A percentile compares a stretch with the other conserved stretches of the same genome.
These are phyloP conservation scores for Talaromyces islandicus DNA, from an alignment of 2,329 filamentous ascomycete genomes.

Conservation along the genomic window DNA sequence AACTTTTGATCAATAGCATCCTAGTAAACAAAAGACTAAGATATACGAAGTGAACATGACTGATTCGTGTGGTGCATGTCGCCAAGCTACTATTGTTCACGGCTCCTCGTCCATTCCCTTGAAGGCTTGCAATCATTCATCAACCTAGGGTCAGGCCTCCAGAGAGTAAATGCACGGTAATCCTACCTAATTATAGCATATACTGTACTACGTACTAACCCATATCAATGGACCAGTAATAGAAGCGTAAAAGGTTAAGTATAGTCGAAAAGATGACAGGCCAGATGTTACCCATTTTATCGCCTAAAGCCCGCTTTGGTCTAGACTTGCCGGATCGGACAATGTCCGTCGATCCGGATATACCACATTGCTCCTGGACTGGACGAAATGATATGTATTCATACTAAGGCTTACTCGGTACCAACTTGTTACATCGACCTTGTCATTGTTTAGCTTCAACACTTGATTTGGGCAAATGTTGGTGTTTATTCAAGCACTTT, in stretches of 20 bases:
- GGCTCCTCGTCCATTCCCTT: not conserved
- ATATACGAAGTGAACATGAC: not conserved
- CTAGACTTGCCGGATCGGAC: not conserved
- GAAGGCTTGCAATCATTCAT: not conserved
- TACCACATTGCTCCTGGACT: too few relatives aligned
- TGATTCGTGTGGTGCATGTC: too few relatives aligned
- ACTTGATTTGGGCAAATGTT: too few relatives aligned
- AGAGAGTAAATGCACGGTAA: not conserved
- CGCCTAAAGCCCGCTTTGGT: not conserved
- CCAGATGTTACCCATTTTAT: not conserved
- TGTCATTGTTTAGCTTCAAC: not conserved
- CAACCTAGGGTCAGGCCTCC: not conserved
- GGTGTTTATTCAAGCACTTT: too few relatives aligned
- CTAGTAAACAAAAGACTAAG: too few relatives aligned
- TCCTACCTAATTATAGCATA: not conserved
- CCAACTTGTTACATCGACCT: not conserved
- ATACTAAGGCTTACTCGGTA: too few relatives aligned
- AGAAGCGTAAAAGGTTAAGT: not conserved
- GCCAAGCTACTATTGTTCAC: not conserved
- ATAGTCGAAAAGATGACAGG: not conserved
- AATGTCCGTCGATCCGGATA: not conserved
- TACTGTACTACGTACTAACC: not conserved
- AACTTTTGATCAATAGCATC: not conserved
- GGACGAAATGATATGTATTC: too few relatives aligned
- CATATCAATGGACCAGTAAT: not conserved